Base-by-base conservation (phyloP, 2,329 filamentous ascomycete genomes). In the Pyrenochaeta sp. region DNA sequence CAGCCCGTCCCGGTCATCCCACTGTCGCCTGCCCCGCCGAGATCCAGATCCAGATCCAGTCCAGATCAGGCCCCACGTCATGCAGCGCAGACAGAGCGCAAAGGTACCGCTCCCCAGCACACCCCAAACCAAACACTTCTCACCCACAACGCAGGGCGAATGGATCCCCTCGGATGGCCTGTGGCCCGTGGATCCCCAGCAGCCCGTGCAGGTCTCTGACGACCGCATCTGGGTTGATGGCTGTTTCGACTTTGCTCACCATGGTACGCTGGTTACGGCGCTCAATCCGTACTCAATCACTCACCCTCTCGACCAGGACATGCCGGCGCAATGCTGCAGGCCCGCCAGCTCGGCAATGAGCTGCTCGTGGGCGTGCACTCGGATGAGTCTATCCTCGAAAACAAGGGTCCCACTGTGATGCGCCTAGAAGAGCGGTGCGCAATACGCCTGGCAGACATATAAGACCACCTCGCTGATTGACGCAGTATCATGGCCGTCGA, bases 331-430 rank as follows among this genome's bases (percentile, higher is more conserved):
- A 96, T 97, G 81, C 84, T 99, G 35, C 94, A 99, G 74, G 94
- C 94, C 36, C 89, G 94, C 53, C 91, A 91, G 72, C 82, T 97
- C 14, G 94, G 94, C 58, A 84, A 83, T 54, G 90, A 96, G 75
- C 84, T 99, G 35, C 86, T 90, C 56, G 91, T 96, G 23, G 94
- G 94, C 47, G 87, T 99, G 38, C 94, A 99, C 76, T 96, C 90
- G 3, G 94, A 99, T 70, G 90, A 96, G 73, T 88, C 89, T 38
- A 99, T 99, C 63, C 80, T 96, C 58, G 89, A 92, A 67, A 96
- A 99, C 78, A 99, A 99, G 76, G 94, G 94, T 6, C 94, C 94
- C 1, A 96, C 93, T 0, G 94, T 99, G 60, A 99, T 99, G 94
- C 93, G 84, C 44, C 79, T 97, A 44, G 81, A 87, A 58, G 94